A percentile compares a stretch with the other conserved stretches of the same genome.
Conservation (phyloP, 768 basidiomycete species). For the Collybia nuda region DNA sequence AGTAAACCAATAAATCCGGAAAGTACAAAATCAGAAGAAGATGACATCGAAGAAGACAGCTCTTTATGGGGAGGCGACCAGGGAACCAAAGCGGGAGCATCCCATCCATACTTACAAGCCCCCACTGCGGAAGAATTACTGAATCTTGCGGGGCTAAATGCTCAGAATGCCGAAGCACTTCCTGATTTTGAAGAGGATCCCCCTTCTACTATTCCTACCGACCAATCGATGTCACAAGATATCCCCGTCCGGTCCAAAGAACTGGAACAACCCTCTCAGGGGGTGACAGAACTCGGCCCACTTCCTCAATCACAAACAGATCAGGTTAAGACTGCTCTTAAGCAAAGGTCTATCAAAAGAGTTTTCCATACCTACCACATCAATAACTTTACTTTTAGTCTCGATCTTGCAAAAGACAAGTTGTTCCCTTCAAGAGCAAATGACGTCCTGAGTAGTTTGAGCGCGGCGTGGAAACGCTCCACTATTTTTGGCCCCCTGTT, state of each 20-base stretch:
- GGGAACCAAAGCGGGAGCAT: conserved; percentile 11
- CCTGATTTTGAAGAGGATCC: conserved; percentile 55
- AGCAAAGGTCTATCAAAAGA: conserved; percentile 22
- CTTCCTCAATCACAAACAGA: conserved; percentile 3
- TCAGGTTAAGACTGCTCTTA: conserved; percentile 9
- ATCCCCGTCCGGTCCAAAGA: neutral
- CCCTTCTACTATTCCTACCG: conserved; percentile 1
- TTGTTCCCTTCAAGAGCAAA: conserved; percentile 41
- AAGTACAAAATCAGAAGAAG: neutral
- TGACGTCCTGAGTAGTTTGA: conserved; percentile 11
- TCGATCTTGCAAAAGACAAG: conserved; percentile 42
- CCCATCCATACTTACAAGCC: conserved; percentile 6
- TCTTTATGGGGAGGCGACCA: neutral
- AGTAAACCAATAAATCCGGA: conserved; percentile 5
- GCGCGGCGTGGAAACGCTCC: conserved; percentile 42
- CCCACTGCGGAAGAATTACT: conserved; percentile 47
- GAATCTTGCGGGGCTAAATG: conserved; percentile 46
- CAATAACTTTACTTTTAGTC: conserved; percentile 22
- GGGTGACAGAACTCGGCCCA: neutral
- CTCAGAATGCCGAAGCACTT: conserved; percentile 35
- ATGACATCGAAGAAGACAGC: neutral
- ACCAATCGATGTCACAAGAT: neutral
- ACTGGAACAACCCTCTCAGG: neutral
- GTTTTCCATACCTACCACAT: neutral
- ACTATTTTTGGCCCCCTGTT: conserved; percentile 72